phyloP scores from a whole-genome alignment of 169 alveolate genomes.

The Eimeria acervulina region DNA sequence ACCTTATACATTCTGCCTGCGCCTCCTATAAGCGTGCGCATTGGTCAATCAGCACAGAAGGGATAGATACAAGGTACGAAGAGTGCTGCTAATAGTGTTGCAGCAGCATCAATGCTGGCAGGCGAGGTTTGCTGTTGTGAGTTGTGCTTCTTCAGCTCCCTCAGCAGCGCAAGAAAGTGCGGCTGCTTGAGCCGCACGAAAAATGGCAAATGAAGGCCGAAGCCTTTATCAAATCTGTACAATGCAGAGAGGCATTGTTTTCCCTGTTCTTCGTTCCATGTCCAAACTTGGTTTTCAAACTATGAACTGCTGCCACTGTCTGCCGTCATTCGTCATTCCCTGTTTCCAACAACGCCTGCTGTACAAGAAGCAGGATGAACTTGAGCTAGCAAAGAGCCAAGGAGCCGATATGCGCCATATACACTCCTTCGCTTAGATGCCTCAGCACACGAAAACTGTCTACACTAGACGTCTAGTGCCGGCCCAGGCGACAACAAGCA shows the following conservation, averaged over 20 bases:
- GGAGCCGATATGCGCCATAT: constrained; percentile 19
- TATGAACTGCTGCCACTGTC: neutral
- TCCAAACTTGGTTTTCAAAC: constrained; percentile 1
- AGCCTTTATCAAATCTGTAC: neutral
- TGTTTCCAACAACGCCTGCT: constrained; percentile 5
- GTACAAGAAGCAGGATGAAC: constrained; percentile 7
- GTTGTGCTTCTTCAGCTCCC: constrained; percentile 11
- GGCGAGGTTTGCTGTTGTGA: constrained; percentile 1
- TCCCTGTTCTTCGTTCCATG: neutral
- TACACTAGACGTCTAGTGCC: neutral
- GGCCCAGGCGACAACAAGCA: neutral
- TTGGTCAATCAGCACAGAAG: neutral
- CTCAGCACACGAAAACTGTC: constrained; percentile 13
- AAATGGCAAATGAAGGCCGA: neutral
- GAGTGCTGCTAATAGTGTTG: neutral
- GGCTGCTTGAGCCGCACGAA: constrained; percentile 29
- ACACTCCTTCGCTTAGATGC: neutral
- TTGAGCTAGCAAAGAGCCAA: constrained; percentile 25
- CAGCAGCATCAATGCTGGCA: constrained; percentile 17
- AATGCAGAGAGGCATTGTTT: neutral
- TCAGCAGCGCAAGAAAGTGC: constrained; percentile 19
- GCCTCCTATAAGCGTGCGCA: neutral
- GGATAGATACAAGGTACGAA: neutral
- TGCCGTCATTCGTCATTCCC: neutral
- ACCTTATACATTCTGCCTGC: neutral